Base-by-base conservation (phyloP, 495 filamentous ascomycete genomes). In the Penicillium odoratum region DNA sequence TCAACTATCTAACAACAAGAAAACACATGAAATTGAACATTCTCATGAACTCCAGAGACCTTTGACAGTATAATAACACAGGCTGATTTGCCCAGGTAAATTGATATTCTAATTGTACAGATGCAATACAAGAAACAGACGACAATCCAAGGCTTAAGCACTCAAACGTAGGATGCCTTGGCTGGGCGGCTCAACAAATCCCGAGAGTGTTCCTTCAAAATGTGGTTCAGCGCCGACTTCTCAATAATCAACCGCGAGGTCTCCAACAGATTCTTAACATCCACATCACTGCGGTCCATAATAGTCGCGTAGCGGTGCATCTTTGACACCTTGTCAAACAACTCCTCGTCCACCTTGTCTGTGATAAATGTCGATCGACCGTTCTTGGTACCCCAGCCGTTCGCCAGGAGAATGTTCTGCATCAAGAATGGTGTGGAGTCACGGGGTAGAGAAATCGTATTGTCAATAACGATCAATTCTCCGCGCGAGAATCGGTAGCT, bases 261-360 rank as follows among this genome's bases (percentile, higher is more conserved):
- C 77, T 94, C 89, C 67, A 98, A 68, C 57, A 97, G 72, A 74
- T 96, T 88, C 81, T 97, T 97, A 42, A 97, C 92, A 81, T 97
- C 93, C 42, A 97, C 88, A 61, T 97, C 90, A 13, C 71, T 72
- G 55, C 84, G 76, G 60, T 81, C 78, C 70, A 89, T 66, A n/a
- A 86, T 85, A 56, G 83, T 82, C 10, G 88, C 91, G 59, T 87
- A 80, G 59, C 81, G 75, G n/a, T 81, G 79, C 49, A 86, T 76
- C 33, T 81, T 76, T 31, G 78, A 77, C 64, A 94, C 69, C 47
- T 68, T 66, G 6, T 62, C 66, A 46, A 74, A 73, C 53, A 83
- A 54, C 67, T 78, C 49, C 67, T 79, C 49, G 52, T 76, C 58
- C 45, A 60, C 51, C 38, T 57, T 49, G n/a, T 69, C 64, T 28